phyloP scores from a whole-genome alignment of 352 stramenopile genomes.

The Globisporangium orthogonon region DNA sequence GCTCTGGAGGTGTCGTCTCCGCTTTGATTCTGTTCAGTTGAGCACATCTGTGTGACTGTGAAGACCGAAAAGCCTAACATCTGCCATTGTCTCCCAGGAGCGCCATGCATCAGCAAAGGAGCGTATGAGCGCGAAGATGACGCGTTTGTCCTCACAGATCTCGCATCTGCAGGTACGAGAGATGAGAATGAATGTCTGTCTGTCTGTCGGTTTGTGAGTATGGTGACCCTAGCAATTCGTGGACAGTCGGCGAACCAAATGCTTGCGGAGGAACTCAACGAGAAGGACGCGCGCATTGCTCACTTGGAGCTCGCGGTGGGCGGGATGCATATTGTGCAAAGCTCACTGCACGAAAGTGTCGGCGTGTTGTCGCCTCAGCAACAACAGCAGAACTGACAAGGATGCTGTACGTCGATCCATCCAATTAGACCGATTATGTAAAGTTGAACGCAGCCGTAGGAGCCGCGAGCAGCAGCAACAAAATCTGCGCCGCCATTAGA shows the following conservation, averaged over 20 bases:
- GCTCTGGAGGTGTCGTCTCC: conserved; percentile 19
- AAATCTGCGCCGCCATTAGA: neutral
- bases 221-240: neutral
- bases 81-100: conserved; percentile 13
- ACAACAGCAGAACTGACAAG: neutral
- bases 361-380: neutral
- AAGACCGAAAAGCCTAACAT: neutral
- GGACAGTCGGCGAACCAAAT: conserved; percentile 30
- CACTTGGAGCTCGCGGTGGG: conserved; percentile 49
- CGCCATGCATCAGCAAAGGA: conserved; percentile 35
- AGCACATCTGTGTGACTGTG: neutral
- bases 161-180: conserved; percentile 26
- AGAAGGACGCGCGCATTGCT: conserved; percentile 36
- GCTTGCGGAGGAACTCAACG: conserved; percentile 26
- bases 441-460: conserved; percentile 1
- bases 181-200: neutral
- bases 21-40: neutral
- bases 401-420: too few species aligned
- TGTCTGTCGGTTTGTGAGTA: too few species aligned
- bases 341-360: neutral
- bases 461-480: conserved; percentile 1
- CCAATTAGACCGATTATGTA: conserved; percentile 2
- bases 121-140: conserved; percentile 28
- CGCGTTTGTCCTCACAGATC: conserved; percentile 21
- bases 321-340: conserved; percentile 32